phyloP scores from a whole-genome alignment of 257 asterid species.

The Vinca minor region DNA sequence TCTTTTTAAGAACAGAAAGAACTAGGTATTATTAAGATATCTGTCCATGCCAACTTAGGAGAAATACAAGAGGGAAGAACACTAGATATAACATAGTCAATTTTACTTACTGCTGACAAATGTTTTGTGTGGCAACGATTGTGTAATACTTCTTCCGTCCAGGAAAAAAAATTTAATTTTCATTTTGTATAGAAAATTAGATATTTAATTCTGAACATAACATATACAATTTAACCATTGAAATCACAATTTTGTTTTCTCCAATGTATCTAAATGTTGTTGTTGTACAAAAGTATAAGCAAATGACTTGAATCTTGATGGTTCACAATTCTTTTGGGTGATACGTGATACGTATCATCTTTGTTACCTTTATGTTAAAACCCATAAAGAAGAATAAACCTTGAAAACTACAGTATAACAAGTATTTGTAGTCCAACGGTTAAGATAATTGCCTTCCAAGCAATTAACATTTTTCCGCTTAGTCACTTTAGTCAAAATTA shows the following conservation, averaged over 20 bases:
- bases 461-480: too few species aligned
- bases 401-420: too few species aligned
- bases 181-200: too few species aligned
- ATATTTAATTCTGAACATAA: too few species aligned
- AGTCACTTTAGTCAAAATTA: too few species aligned
- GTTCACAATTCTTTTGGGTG: background rate
- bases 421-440: too few species aligned
- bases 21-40: constrained; percentile 10
- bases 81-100: background rate
- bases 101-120: too few species aligned
- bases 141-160: too few species aligned
- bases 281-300: background rate
- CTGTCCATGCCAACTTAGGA: background rate
- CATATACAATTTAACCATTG: background rate
- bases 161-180: too few species aligned
- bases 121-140: background rate
- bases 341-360: background rate
- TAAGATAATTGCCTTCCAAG: too few species aligned
- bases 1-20: constrained; percentile 34
- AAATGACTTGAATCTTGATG: background rate
- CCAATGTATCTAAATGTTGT: too few species aligned
- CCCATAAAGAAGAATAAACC: too few species aligned
- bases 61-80: background rate
- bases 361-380: background rate
- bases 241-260: background rate